Percentiles rank a stretch among this genome's conserved stretches.
Evolutionary conservation across 2,329 filamentous ascomycete species (phyloP).

Genomic region (Trichoderma sp.): DNA sequence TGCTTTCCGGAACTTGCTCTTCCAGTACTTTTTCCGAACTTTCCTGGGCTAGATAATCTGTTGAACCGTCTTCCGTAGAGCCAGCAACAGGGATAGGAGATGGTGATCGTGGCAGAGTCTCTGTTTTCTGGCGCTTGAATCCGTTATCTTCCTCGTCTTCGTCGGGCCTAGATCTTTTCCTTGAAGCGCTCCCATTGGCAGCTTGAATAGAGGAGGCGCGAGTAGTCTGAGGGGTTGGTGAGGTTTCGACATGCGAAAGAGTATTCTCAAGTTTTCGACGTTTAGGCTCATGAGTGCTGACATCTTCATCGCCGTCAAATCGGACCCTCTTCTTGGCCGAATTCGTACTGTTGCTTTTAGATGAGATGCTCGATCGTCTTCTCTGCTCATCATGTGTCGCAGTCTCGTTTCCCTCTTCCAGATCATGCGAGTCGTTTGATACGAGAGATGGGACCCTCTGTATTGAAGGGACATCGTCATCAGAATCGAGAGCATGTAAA

Average conservation of each 20-base stretch:
- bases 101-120: background rate
- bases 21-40: background rate
- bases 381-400: background rate
- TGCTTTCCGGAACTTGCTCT: background rate
- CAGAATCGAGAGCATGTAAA: background rate
- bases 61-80: background rate
- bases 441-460: background rate
- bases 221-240: background rate
- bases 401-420: background rate
- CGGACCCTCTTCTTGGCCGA: background rate
- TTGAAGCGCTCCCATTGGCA: background rate
- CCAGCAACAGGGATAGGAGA: background rate
- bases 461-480: background rate
- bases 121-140: slow-evolving; percentile 6
- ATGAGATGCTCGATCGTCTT: background rate
- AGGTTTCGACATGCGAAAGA: background rate
- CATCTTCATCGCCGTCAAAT: background rate
- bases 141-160: background rate
- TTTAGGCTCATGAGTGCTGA: background rate
- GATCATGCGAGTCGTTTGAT: background rate
- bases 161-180: background rate
- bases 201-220: background rate
- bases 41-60: background rate
- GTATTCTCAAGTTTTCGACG: background rate
- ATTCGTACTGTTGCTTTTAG: no score